These are phyloP conservation scores for Kazachstania sp. DNA, from an alignment of 1,139 yeast species.

Conservation along the genomic window DNA sequence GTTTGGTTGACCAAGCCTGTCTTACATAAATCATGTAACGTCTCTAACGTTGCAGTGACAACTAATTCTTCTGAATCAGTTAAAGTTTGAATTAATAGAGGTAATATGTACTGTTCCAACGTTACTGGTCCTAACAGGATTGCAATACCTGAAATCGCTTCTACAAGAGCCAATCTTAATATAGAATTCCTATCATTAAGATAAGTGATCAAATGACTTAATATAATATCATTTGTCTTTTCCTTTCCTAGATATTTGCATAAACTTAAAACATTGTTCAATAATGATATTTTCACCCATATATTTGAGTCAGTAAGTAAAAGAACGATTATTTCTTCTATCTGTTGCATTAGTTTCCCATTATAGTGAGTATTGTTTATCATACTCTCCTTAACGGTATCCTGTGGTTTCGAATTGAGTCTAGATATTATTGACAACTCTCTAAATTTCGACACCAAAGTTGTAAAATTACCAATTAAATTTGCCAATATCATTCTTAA, in stretches of 20 bases:
- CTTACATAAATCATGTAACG: conserved; percentile 50
- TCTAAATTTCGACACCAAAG: conserved; percentile 53
- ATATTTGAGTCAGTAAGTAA: conserved; percentile 63
- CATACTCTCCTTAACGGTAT: conserved; percentile 23
- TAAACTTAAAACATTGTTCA: conserved; percentile 61
- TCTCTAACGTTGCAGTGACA: conserved; percentile 63
- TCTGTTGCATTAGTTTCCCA: conserved; percentile 31
- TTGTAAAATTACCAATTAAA: conserved; percentile 63
- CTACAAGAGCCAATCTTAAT: conserved; percentile 61
- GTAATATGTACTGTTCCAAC: conserved; percentile 80
- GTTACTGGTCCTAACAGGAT: conserved; percentile 74
- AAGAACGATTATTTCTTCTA: conserved; percentile 58
- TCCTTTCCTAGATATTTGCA: conserved; percentile 82
- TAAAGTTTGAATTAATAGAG: conserved; percentile 71
- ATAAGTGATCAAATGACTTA: conserved; percentile 87
- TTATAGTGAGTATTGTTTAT: conserved; percentile 13
- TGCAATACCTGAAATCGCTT: conserved; percentile 66
- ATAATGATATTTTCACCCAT: conserved; percentile 59
- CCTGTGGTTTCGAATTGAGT: neutral
- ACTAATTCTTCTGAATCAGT: conserved; percentile 80
- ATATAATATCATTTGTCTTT: conserved; percentile 74
- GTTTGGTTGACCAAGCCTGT: conserved; percentile 45
- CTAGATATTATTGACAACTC: conserved; percentile 40
- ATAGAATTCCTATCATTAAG: conserved; percentile 69
- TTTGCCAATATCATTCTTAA: conserved; percentile 64